Evolutionary conservation across 371 early-diverging fungal genomes (phyloP), one percentile per base, ranked within the genome.

Genomic region (Thermomucor indicae-seudaticae): DNA sequence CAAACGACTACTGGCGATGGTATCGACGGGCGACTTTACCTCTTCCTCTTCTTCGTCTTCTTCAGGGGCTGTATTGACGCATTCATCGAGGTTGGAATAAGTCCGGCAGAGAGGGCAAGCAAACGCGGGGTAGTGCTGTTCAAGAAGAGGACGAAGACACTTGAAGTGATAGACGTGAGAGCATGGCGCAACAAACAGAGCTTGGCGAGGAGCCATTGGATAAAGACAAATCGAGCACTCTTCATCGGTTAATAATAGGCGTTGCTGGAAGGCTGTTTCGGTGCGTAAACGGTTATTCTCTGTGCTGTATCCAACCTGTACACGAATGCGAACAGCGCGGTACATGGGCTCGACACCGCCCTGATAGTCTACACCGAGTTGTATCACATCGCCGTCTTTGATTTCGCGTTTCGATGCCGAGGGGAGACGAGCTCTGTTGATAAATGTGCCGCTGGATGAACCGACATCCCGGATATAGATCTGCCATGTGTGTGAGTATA

Each of bases 141-240:
- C 28, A 19, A 95, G 60, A 7, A 72, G 41, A 10, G 88, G 83
- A 39, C 84, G 78, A 49, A 94, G 82, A 67, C 97, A 96, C 67
- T 91, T 88, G 77, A 87, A 96, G 62, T 96, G 97, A 72, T 89
- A 96, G 48, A 91, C 86, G 60, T 96, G 97, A 17, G 93, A 93
- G 66, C 97, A 96, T 1, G 97, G 96, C 2, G 97, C 90, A 19
- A 94, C 78, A 62, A 96, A 96, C 47, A 96, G 80, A 11, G 96
- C 93, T 68, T 95, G 96, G 72, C 85, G 89, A 12, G 93, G 91
- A 2, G 83, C 86, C 57, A 95, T 91, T 43, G 88, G 78, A 60
- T 87, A 89, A 46, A 96, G 77, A 72, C 98, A 97, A 60, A 97
- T 97, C 69, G 96, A 96, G 70, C 98, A 97, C 60, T 97, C 98